Conservation (phyloP, 257 asterid species). For the Solanum pennellii region DNA sequence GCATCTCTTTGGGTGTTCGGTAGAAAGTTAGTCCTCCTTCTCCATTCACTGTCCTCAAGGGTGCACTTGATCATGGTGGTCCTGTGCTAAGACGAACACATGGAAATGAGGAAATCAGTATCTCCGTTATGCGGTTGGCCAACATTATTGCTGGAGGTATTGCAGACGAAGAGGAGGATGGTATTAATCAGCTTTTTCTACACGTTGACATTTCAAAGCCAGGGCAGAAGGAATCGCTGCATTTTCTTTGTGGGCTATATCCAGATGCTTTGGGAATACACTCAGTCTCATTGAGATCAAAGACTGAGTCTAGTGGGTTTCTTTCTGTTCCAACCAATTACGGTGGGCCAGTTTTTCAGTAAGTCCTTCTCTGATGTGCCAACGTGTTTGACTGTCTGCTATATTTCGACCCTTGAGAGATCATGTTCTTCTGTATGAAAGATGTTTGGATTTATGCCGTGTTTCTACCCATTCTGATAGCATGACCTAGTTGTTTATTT, state of each 20-base stretch:
- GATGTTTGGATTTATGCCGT: not conserved
- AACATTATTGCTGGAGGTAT: constrained; percentile 57
- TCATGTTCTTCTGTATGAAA: not conserved
- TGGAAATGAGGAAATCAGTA: constrained; percentile 60
- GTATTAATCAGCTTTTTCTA: constrained; percentile 62
- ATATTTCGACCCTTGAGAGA: not conserved
- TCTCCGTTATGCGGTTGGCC: constrained; percentile 70
- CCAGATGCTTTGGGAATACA: constrained; percentile 98
- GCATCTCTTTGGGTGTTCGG: not conserved
- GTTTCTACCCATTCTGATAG: not conserved
- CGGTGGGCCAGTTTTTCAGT: constrained; percentile 78
- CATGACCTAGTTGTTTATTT: not conserved
- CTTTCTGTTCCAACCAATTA: constrained; percentile 40
- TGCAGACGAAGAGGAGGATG: constrained; percentile 36
- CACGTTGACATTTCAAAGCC: constrained; percentile 80
- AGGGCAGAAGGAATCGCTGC: constrained; percentile 50
- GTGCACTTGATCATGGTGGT: constrained; percentile 67
- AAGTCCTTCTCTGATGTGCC: constrained; percentile 23
- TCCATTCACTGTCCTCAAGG: constrained; percentile 73
- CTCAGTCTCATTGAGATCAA: constrained; percentile 63
- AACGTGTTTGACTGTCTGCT: not conserved
- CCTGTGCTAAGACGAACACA: constrained; percentile 66
- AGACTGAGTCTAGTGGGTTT: constrained; percentile 43
- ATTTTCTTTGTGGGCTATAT: constrained; percentile 83
- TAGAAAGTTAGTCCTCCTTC: constrained; percentile 93